phyloP scores from a whole-genome alignment of 2,329 filamentous ascomycete species.

The Curvularia sp. region DNA sequence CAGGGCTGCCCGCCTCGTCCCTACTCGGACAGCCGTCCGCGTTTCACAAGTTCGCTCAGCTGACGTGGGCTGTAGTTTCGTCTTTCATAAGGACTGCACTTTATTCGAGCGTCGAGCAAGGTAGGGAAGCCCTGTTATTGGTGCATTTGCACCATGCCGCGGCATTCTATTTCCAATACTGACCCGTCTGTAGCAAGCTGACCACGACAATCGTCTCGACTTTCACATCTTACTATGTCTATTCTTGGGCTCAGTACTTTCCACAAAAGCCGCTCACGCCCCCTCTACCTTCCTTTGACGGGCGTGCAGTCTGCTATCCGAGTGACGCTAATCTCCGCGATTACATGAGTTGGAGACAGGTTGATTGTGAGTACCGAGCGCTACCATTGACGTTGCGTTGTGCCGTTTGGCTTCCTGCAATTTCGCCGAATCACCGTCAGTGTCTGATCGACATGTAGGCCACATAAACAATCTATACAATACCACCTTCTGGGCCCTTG shows the following conservation, averaged over 20 bases:
- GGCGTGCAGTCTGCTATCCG: conserved; percentile 88
- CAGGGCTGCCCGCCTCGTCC: conserved; percentile 3
- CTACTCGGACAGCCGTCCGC: conserved; percentile 12
- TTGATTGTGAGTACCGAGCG: conserved; percentile 73
- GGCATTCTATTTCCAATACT: conserved; percentile 15
- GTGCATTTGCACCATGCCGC: conserved; percentile 11
- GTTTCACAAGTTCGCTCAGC: conserved; percentile 29
- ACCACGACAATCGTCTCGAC: conserved; percentile 90
- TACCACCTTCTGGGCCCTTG: conserved; percentile 91
- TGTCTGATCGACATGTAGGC: conserved; percentile 57
- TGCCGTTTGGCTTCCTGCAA: neutral
- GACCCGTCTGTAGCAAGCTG: conserved; percentile 70
- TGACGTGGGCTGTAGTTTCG: conserved; percentile 69
- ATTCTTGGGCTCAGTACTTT: conserved; percentile 80
- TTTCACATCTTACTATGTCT: conserved; percentile 90
- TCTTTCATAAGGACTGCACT: conserved; percentile 81
- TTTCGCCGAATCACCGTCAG: neutral
- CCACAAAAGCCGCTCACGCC: conserved; percentile 71
- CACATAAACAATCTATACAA: conserved; percentile 99
- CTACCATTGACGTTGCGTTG: neutral
- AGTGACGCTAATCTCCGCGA: conserved; percentile 82
- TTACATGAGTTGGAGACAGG: conserved; percentile 97
- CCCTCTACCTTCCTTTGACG: conserved; percentile 89
- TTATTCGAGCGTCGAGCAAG: conserved; percentile 87
- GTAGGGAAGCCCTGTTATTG: conserved; percentile 52